Evolutionary conservation across 2,329 filamentous ascomycete species (phyloP), one percentile per base, ranked within the genome.

Genomic region (Fusarium transvaalense): DNA sequence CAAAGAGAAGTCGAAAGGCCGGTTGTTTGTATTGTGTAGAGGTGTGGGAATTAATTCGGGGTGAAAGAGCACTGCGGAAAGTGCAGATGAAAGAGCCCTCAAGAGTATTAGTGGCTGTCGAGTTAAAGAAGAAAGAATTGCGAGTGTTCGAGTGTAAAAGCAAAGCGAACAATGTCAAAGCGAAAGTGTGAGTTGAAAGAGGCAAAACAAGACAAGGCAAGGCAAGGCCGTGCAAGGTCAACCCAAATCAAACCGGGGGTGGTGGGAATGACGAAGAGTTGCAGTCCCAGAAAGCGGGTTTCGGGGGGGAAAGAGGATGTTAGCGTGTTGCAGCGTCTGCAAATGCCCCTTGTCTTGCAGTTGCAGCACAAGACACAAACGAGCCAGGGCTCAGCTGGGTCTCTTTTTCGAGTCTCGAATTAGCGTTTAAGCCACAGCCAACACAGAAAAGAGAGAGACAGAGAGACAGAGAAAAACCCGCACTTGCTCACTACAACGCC

Each of bases 261-360:
- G 8, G 46, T 41, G 21, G 19, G 61, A 61, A 65, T 67, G 61
- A 66, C 63, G 52, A 58, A 64, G 55, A 53, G 69, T 48, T 62
- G 70, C 60, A 65, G 61, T 64, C 70, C 70, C 57, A 62, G 62
- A 69, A 73, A 60, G 65, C 70, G 68, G 70, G 66, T 66, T 71
- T 60, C 42, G 66, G 69, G 53, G 69, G 53, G 56, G 55, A 46
- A 57, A 51, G 59, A 60, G 29, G 47, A 38, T 50, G 32, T 21
- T 54, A 67, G 68, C 68, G 62, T 71, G 68, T 63, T 56, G 51
- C 68, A 65, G 56, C 51, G 57, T 54, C 51, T 65, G 48, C 53
- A 55, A 34, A 47, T 47, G 41, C 56, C 32, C 67, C 68, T 50
- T 59, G 61, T 59, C 64, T 61, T 45, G 45, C 42, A 60, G 35